Percentiles rank a stretch among this genome's conserved stretches.
These are phyloP conservation scores for Sclerotinia spermophila DNA, from an alignment of 2,329 filamentous ascomycete species.

Conservation along the genomic window DNA sequence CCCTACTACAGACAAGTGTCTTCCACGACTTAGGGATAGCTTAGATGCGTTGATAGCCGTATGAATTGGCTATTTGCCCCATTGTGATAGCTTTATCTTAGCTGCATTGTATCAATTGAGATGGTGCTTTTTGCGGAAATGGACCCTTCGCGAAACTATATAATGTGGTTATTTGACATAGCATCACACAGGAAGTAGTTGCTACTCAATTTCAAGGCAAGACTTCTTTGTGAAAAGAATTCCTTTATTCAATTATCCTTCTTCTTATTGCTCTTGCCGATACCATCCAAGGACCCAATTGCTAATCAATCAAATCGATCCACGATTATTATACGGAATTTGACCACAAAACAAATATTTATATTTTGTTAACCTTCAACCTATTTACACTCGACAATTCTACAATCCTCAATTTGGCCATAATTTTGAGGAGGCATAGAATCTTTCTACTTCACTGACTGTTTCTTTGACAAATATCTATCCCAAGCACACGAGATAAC, in stretches of 20 bases:
- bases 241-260: neutral
- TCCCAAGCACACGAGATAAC: neutral
- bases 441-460: neutral
- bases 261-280: neutral
- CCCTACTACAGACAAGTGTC: neutral
- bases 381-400: neutral
- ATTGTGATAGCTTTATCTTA: neutral
- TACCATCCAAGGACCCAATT: neutral
- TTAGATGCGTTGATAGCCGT: neutral
- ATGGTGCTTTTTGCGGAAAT: neutral
- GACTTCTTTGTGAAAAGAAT: neutral
- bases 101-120: fast-evolving
- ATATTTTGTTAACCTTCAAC: neutral
- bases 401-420: neutral
- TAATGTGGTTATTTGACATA: neutral
- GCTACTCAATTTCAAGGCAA: neutral
- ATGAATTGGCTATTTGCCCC: neutral
- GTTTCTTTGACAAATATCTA: neutral
- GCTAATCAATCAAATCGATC: neutral
- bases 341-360: neutral
- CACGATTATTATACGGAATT: neutral
- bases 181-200: neutral
- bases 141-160: fast-evolving
- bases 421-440: neutral
- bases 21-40: too few relatives aligned